phyloP scores from a whole-genome alignment of 139 green algal genomes.

The Edaphochlamys debaryana region DNA sequence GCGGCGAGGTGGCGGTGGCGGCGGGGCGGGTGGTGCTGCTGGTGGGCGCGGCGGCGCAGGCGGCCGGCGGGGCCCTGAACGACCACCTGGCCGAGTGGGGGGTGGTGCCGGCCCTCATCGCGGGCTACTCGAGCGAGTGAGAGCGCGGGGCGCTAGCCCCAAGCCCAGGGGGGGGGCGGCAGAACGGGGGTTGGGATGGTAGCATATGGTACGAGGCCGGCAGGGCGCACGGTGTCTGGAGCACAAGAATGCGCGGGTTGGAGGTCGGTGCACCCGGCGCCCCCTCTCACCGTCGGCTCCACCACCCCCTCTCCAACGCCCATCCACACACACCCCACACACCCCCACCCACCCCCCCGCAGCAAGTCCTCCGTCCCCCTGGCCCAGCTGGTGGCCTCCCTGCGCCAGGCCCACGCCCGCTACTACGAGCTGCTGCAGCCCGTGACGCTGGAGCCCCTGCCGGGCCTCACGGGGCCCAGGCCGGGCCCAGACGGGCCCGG shows the following conservation, averaged over 20 bases:
- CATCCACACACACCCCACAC: too few relatives aligned
- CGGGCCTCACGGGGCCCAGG: too few relatives aligned
- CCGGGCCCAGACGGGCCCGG: too few relatives aligned
- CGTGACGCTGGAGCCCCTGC: not conserved
- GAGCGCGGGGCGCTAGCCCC: too few relatives aligned
- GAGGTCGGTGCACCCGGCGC: too few relatives aligned
- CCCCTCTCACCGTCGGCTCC: not conserved
- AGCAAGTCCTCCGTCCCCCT: slow-evolving; percentile 30
- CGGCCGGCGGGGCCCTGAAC: slow-evolving; percentile 19
- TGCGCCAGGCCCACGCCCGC: slow-evolving; percentile 29
- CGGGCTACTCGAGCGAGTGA: too few relatives aligned
- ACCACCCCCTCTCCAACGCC: not conserved
- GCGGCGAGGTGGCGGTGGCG: not conserved
- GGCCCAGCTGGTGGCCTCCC: not conserved
- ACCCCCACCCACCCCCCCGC: too few relatives aligned
- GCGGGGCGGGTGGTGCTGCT: slow-evolving; percentile 40
- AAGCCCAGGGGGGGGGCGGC: too few relatives aligned
- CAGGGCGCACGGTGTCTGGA: too few relatives aligned
- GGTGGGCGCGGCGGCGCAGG: slow-evolving; percentile 9
- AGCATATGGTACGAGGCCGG: too few relatives aligned
- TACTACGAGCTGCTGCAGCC: slow-evolving; percentile 47
- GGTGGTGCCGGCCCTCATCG: slow-evolving; percentile 43
- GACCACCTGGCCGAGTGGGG: slow-evolving; percentile 30
- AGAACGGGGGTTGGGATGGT: too few relatives aligned
- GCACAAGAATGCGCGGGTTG: too few relatives aligned